Evolutionary conservation across 345 rosid species (phyloP), one percentile per base, ranked within the genome.

Genomic region (Stellera chamaejasme): DNA sequence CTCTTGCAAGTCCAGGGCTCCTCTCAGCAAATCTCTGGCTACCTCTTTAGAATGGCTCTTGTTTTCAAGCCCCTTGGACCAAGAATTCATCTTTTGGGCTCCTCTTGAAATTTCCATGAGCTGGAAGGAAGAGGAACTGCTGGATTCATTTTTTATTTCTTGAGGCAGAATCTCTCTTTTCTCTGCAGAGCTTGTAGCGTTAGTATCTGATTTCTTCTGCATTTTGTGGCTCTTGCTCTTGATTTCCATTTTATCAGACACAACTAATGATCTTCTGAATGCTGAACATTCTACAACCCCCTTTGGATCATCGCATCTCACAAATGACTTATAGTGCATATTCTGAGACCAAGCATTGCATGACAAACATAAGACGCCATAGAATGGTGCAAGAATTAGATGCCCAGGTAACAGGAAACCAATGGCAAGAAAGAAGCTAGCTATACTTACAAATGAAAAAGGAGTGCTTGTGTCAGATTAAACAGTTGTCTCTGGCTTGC

Each of bases 1-100:
- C 68, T 89, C 96, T 61, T 89, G 94, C 66, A 89, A 79, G 66
- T 87, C 91, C 60, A 87, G 82, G 44, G 97, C 91, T 54, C 96
- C 99, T 72, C 82, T 75, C 66, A 84, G 56, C 81, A 89, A 61
- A 58, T 80, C 89, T 58, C 77, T 81, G 0, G 96, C 92, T 13
- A 84, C 66, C 61, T 80, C 88, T 62, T 74, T 82, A 42, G 87
- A 74, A 62, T 54, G 74, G 10, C 67, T 69, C 13, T 78, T 84
- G 27, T 45, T 57, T 48, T 59, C 67, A 6, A 50, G 45, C 46
- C 82, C 78, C 55, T 72, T 81, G 16, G 90, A 82, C 84, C 78
- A 88, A 0, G 90, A 75, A 10, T 93, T 93, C 58, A 93, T 79
- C 76, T 82, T 86, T 66, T 82, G 83, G 61, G 89, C 87, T 57